Conservation (phyloP, 2,329 filamentous ascomycete genomes). For the Neospermospora avenae region DNA sequence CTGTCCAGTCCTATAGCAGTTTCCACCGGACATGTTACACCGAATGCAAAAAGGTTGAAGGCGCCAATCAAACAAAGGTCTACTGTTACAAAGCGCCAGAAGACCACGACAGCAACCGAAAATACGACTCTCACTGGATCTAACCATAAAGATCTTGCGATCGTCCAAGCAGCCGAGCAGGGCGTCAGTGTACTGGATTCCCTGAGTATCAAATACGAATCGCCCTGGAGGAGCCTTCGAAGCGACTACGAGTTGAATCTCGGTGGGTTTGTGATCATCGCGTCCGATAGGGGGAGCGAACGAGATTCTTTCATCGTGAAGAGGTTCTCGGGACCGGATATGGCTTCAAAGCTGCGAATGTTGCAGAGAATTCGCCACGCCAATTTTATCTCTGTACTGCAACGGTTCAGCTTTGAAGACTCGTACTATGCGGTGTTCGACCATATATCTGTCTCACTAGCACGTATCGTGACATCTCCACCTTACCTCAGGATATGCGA, state of each 20-base stretch:
- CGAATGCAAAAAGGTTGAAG: not conserved
- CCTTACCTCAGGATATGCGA: slow-evolving; percentile 6
- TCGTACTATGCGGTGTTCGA: slow-evolving; percentile 18
- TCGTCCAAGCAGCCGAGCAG: not conserved
- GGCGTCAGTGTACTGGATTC: not conserved
- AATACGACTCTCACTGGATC: not conserved
- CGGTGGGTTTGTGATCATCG: slow-evolving; percentile 13
- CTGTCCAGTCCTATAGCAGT: not conserved
- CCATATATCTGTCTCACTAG: slow-evolving; percentile 14
- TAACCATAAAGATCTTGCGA: not conserved
- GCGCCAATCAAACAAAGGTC: not conserved
- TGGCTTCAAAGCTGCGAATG: slow-evolving; percentile 12
- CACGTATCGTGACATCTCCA: slow-evolving; percentile 6
- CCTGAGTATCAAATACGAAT: slow-evolving; percentile 5
- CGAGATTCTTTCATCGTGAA: slow-evolving; percentile 6
- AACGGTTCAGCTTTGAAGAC: slow-evolving; percentile 15
- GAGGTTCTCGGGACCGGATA: slow-evolving; percentile 10
- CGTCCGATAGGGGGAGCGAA: slow-evolving; percentile 5
- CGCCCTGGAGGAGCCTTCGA: slow-evolving; percentile 9
- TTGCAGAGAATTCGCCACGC: slow-evolving; percentile 12
- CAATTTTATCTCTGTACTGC: slow-evolving; percentile 13
- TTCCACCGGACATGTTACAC: not conserved
- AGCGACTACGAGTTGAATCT: slow-evolving; percentile 11
- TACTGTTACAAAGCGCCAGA: not conserved
- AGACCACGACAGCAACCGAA: not conserved